phyloP scores from a whole-genome alignment of 495 filamentous ascomycete genomes.

The Schizothecium vesticola region DNA sequence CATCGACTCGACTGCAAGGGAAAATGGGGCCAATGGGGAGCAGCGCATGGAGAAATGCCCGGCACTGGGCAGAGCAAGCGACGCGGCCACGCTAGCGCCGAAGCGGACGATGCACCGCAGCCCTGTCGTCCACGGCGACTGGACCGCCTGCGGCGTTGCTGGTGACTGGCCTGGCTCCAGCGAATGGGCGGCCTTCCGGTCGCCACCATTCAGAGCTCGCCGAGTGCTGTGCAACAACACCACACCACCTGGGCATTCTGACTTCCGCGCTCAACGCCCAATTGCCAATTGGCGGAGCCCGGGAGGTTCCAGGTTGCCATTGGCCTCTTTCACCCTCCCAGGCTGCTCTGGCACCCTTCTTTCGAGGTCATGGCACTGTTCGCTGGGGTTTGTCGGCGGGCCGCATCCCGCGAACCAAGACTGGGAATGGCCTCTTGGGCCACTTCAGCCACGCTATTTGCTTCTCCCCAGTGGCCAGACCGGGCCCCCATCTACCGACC shows the following conservation, averaged over 20 bases:
- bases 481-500: no score
- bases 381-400: not conserved
- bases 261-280: not conserved
- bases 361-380: not conserved
- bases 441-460: not conserved
- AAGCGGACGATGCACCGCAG: not conserved
- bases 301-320: not conserved
- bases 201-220: not conserved
- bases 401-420: not conserved
- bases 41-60: not conserved
- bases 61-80: not conserved
- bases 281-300: not conserved
- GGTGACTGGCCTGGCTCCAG: not conserved
- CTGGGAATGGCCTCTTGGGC: not conserved
- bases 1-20: slow-evolving; percentile 5
- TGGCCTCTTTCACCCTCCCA: not conserved
- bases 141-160: not conserved
- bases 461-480: no score
- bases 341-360: not conserved
- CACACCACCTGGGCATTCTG: not conserved
- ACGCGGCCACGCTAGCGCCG: slow-evolving; percentile 4
- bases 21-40: not conserved
- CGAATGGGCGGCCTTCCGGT: not conserved
- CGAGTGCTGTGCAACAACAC: slow-evolving; percentile 3
- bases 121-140: not conserved